A percentile compares a stretch with the other conserved stretches of the same genome.
Conservation (phyloP, 2,329 filamentous ascomycete genomes). For the Hypomyces rosellus region DNA sequence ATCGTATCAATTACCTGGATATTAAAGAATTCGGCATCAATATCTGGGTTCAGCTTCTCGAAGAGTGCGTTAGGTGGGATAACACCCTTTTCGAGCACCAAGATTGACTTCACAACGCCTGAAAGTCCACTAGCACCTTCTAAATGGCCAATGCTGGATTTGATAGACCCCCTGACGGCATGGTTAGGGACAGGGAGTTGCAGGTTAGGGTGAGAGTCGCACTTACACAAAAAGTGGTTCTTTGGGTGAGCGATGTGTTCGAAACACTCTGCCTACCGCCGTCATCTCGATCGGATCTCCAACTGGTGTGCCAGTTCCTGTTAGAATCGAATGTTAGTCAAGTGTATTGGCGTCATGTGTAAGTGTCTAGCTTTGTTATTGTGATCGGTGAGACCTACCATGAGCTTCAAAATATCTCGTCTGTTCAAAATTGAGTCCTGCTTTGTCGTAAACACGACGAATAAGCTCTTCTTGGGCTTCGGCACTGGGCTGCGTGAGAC, state of each 20-base stretch:
- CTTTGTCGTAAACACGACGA: not conserved
- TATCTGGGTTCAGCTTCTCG: not conserved
- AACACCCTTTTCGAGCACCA: not conserved
- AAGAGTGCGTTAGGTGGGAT: slow-evolving; percentile 1
- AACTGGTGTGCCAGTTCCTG: not conserved
- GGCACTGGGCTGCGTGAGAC: not conserved
- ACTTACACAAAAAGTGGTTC: not conserved
- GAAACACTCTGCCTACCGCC: not conserved
- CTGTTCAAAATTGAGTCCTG: not conserved
- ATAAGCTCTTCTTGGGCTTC: not conserved
- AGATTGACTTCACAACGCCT: not conserved
- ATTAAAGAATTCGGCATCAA: slow-evolving; percentile 13
- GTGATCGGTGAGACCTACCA: too few species aligned
- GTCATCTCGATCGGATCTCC: not conserved
- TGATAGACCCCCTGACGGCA: not conserved
- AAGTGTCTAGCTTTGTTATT: too few species aligned
- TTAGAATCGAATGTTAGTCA: too few species aligned
- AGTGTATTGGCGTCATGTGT: too few species aligned
- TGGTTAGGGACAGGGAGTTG: too few species aligned
- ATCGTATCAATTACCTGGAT: too few species aligned
- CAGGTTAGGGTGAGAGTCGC: too few species aligned
- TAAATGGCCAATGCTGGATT: not conserved
- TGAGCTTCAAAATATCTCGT: not conserved
- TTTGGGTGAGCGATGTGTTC: not conserved
- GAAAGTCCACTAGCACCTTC: not conserved